Evolutionary conservation across 2,329 filamentous ascomycete species (phyloP).

Genomic region (Colletotrichum tamarilloi): DNA sequence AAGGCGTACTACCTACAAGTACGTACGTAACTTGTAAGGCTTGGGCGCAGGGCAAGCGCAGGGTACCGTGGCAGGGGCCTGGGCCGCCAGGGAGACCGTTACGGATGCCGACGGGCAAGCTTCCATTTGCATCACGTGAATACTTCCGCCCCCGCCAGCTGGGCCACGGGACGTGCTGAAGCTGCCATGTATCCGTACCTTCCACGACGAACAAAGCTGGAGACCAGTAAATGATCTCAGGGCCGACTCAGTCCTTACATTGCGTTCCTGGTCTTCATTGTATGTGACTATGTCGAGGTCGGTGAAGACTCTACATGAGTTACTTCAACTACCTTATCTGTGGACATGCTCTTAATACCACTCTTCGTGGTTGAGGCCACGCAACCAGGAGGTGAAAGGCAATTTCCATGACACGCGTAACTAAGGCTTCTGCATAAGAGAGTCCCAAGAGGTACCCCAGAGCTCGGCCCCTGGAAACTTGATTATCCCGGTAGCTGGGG

Average conservation of each 20-base stretch:
- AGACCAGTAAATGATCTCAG: background rate
- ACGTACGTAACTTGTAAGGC: conserved; percentile 4
- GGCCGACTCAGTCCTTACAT: too few species aligned
- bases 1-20: background rate
- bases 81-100: background rate
- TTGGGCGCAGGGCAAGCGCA: conserved; percentile 1
- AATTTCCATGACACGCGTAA: background rate
- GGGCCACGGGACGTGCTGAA: too few species aligned
- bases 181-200: too few species aligned
- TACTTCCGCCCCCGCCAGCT: background rate
- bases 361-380: too few species aligned
- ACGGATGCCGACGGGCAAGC: background rate
- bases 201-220: background rate
- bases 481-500: conserved; percentile 1
- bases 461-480: background rate
- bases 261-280: background rate
- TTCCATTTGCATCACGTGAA: background rate
- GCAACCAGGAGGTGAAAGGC: background rate
- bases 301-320: background rate
- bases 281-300: background rate
- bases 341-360: background rate
- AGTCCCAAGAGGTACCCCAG: background rate
- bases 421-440: background rate
- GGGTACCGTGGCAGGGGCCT: background rate
- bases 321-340: background rate